Evolutionary conservation across 2,329 filamentous ascomycete genomes (phyloP).

Genomic region (Sphaerostilbella broomeana): DNA sequence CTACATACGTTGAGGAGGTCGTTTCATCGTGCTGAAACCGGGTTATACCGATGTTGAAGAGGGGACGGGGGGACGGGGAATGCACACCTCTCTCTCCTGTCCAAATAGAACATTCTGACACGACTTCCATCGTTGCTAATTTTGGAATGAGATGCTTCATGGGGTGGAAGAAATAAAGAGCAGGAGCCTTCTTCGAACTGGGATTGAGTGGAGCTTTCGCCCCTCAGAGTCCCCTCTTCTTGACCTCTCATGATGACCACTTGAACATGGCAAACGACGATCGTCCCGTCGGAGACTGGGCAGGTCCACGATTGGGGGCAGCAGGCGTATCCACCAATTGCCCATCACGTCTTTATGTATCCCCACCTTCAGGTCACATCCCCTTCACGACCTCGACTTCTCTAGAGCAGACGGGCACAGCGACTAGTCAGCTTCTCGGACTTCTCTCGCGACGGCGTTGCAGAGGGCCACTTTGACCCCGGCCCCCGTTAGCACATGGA

Average conservation of each 20-base stretch:
- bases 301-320: neutral
- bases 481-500: slow-evolving; percentile 81
- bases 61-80: slow-evolving; percentile 1
- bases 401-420: neutral
- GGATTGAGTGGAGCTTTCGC: too few species aligned
- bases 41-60: slow-evolving; percentile 11
- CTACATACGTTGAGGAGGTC: neutral
- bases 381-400: slow-evolving; percentile 8
- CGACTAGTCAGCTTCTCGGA: slow-evolving; percentile 36
- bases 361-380: slow-evolving; percentile 6
- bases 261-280: slow-evolving; percentile 11
- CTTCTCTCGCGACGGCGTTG: slow-evolving; percentile 51
- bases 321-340: slow-evolving; percentile 7
- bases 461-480: slow-evolving; percentile 82
- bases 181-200: neutral
- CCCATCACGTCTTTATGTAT: slow-evolving; percentile 7
- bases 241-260: slow-evolving; percentile 2
- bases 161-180: neutral
- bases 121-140: slow-evolving; percentile 13
- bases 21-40: slow-evolving; percentile 12
- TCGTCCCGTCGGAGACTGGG: slow-evolving; percentile 8
- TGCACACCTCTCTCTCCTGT: neutral
- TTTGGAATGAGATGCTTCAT: slow-evolving; percentile 7
- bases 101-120: slow-evolving; percentile 12
- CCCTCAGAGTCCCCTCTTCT: too few species aligned